Conservation (phyloP, 345 rosid species). For the Isatis tinctoria region DNA sequence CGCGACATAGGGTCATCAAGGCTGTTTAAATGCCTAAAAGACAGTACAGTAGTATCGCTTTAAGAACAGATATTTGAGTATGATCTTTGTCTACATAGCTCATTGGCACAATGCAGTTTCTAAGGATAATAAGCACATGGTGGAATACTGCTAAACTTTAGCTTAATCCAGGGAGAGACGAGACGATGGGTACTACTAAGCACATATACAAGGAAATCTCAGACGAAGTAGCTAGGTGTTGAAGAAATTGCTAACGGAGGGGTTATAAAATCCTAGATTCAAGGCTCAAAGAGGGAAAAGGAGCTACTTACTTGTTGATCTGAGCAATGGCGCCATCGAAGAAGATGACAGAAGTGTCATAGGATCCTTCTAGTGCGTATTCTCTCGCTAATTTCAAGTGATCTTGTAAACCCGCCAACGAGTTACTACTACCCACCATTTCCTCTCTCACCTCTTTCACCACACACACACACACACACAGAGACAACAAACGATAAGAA, state of each 20-base stretch:
- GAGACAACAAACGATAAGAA: too few relatives aligned
- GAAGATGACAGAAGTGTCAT: constrained; percentile 93
- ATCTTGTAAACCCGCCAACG: constrained; percentile 88
- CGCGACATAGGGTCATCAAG: constrained; percentile 77
- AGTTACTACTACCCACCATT: constrained; percentile 52
- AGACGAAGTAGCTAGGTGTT: constrained; percentile 30
- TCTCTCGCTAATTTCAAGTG: constrained; percentile 95
- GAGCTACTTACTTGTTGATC: constrained; percentile 72
- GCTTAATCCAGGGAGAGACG: not conserved
- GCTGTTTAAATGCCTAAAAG: constrained; percentile 67
- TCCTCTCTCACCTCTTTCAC: constrained; percentile 12
- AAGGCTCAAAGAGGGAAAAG: not conserved
- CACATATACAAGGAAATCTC: not conserved
- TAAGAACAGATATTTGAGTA: not conserved
- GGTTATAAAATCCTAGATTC: constrained; percentile 45
- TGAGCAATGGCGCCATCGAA: constrained; percentile 99
- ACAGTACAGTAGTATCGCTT: not conserved
- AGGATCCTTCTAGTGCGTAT: constrained; percentile 90
- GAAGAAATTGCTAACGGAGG: constrained; percentile 76
- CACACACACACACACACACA: too few relatives aligned
- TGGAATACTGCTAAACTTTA: not conserved
- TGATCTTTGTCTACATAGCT: not conserved
- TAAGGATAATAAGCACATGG: not conserved
- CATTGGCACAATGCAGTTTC: not conserved
- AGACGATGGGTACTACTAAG: not conserved